Base-by-base conservation (phyloP, 345 rosid genomes). In the Balakata baccata region DNA sequence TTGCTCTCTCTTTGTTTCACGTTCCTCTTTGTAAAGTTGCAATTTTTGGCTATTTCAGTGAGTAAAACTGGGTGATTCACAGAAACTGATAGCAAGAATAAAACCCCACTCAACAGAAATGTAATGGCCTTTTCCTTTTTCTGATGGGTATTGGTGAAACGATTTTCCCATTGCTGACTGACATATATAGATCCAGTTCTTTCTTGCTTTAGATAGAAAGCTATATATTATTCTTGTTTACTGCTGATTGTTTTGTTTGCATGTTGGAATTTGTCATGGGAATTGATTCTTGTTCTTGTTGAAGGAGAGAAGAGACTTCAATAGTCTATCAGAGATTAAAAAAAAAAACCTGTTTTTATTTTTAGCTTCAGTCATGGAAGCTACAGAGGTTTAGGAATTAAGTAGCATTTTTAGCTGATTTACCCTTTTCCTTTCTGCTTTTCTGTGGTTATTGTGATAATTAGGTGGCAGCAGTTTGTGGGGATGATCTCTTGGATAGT, bases 381-480 rank as follows among this genome's bases (percentile, higher is more conserved):
- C 82, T 65, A 79, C 87, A 68, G 87, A 83, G 83, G 77, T 81
- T 60, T 83, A 66, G 79, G 64, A 72, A 23, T 53, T 77, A 63
- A 75, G 54, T 59, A 11, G 54, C 18, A 67, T 9, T 56, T 37
- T 23, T 23, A 66, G 41, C 18, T 22, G n/a, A n/a, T n/a, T n/a
- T n/a, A n/a, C 34, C 34, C 34, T 29, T 29, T 29, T 29, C 34
- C 34, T 29, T 29, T 29, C 34, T 29, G 34, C 34, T 29, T 29
- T 29, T 29, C 34, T 29, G 34, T 29, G 34, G 34, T 29, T 29
- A 29, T 29, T 29, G 34, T 29, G 34, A 70, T 29, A 9, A 29
- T 52, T 66, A 56, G 14, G 7, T 53, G 50, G 81, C 59, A 57
- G 56, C 49, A 64, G 60, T 54, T 61, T 46, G n/a, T 3, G 51